These are phyloP conservation scores for Eremochloa ophiuroides DNA, from an alignment of 176 grass and related monocot genomes.

Conservation along the genomic window DNA sequence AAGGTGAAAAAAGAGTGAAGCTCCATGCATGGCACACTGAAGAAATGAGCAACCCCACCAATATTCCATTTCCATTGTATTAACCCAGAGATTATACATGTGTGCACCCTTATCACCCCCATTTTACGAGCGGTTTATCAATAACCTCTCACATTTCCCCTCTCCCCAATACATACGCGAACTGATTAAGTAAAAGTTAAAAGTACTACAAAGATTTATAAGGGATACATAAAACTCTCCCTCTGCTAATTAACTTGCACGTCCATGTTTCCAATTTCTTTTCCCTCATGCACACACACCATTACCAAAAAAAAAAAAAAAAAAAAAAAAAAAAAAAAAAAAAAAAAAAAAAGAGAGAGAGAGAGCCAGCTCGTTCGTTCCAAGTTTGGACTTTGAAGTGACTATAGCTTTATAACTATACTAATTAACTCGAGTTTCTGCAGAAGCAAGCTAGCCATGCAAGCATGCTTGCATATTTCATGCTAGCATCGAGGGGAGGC, in stretches of 20 bases:
- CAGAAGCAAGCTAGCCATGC: slow-evolving; percentile 13
- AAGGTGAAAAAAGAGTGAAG: not conserved
- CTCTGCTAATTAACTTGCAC: slow-evolving; percentile 30
- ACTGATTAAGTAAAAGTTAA: not conserved
- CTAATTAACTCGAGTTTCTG: slow-evolving; percentile 17
- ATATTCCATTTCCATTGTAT: slow-evolving; percentile 30
- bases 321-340: not conserved
- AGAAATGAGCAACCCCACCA: slow-evolving; percentile 4
- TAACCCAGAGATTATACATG: slow-evolving; percentile 26
- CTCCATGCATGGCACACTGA: not conserved
- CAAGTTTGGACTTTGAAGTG: slow-evolving; percentile 18
- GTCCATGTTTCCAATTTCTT: not conserved
- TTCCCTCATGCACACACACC: slow-evolving; percentile 10
- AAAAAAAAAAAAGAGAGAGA: not conserved
- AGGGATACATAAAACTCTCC: slow-evolving; percentile 63
- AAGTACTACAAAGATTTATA: slow-evolving; percentile 19
- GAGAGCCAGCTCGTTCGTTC: not conserved
- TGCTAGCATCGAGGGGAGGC: slow-evolving; percentile 18
- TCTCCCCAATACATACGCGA: slow-evolving; percentile 6
- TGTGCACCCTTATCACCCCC: slow-evolving; percentile 22
- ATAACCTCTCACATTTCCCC: not conserved
- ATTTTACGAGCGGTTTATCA: not conserved
- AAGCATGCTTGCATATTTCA: slow-evolving; percentile 36
- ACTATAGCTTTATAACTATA: slow-evolving; percentile 48
- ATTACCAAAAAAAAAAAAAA: too few relatives aligned